Evolutionary conservation across 805 yeast genomes (phyloP).

Genomic region (Teunomyces kruisii): DNA sequence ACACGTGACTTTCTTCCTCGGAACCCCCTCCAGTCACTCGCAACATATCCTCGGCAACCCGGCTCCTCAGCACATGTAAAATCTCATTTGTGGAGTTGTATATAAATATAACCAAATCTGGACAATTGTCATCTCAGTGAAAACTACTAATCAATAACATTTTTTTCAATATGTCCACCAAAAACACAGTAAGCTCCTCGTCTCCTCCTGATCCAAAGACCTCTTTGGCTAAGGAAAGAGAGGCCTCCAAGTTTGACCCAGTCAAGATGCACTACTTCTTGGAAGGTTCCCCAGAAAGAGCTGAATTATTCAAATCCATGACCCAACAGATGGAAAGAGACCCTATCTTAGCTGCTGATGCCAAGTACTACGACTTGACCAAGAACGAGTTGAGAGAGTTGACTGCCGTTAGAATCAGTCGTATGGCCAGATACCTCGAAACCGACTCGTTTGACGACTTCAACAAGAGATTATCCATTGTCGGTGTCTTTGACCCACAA

Average conservation of each 20-base stretch:
- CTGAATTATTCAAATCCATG: constrained; percentile 47
- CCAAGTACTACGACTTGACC: constrained; percentile 56
- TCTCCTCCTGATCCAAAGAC: constrained; percentile 31
- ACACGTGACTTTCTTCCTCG: constrained; percentile 6
- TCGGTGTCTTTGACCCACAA: constrained; percentile 74
- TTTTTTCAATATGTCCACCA: constrained; percentile 7
- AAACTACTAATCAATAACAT: not conserved
- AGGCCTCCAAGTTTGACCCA: constrained; percentile 35
- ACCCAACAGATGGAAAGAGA: constrained; percentile 65
- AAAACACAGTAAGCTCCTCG: constrained; percentile 9
- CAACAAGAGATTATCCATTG: constrained; percentile 56
- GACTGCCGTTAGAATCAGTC: constrained; percentile 60
- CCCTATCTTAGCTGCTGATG: constrained; percentile 57
- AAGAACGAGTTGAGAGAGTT: constrained; percentile 58
- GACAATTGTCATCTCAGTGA: not conserved
- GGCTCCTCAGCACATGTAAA: constrained; percentile 9
- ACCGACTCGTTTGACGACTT: constrained; percentile 43
- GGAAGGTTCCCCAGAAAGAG: constrained; percentile 51
- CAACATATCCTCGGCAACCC: not conserved
- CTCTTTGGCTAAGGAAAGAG: constrained; percentile 45
- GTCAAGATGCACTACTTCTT: constrained; percentile 50
- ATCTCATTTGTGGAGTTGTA: constrained; percentile 1
- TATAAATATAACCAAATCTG: constrained; percentile 5
- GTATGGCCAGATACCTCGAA: constrained; percentile 64
- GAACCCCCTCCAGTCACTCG: constrained; percentile 5